Conservation (phyloP, 257 asterid genomes). For the Ocimum tenuiflorum region DNA sequence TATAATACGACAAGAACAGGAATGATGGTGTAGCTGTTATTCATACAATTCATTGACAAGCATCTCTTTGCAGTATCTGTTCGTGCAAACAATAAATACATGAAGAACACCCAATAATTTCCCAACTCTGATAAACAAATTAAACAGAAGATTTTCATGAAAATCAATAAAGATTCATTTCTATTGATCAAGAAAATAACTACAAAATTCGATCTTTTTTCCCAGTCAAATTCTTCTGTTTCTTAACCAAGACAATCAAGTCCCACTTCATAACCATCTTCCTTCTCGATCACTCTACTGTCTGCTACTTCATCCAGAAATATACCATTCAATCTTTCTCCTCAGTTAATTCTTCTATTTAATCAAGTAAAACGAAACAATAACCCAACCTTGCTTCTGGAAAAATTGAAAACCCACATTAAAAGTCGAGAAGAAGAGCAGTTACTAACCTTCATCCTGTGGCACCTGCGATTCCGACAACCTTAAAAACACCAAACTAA, state of each 20-base stretch:
- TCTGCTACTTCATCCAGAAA: neutral
- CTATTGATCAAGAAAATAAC: neutral
- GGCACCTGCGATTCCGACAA: conserved; percentile 46
- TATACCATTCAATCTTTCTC: neutral
- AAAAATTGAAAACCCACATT: conserved; percentile 3
- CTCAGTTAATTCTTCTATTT: neutral
- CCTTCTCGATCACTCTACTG: neutral
- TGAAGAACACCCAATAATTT: neutral
- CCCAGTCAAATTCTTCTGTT: neutral
- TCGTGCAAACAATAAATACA: neutral
- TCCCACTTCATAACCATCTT: neutral
- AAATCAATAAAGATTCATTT: neutral
- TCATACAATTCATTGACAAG: neutral
- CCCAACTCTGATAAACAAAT: neutral
- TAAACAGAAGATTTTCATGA: neutral
- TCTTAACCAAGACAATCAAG: neutral
- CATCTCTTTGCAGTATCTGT: neutral
- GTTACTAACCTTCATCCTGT: conserved; percentile 37
- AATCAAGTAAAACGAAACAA: neutral
- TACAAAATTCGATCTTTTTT: neutral
- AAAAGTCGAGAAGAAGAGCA: neutral
- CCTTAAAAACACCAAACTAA: conserved; percentile 20
- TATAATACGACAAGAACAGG: too few species aligned
- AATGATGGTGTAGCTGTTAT: too few species aligned
- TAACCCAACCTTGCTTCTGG: conserved; percentile 2